Percentiles rank a stretch among this genome's conserved stretches.
Evolutionary conservation across 495 filamentous ascomycete genomes (phyloP).

Genomic region (Penicillium simplicissimum): DNA sequence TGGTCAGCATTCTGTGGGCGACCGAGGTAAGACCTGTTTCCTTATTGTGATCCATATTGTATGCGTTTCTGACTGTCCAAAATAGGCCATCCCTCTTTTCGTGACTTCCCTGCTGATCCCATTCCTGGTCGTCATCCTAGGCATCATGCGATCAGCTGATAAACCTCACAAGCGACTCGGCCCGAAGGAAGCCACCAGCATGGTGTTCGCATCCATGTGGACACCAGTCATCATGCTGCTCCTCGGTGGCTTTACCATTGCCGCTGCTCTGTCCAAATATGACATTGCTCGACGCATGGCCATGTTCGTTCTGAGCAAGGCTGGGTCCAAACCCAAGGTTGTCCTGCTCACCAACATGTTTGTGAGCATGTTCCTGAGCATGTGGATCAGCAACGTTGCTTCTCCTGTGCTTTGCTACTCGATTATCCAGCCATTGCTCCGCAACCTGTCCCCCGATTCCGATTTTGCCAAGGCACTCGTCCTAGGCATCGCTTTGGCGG

Average conservation of each 20-base stretch:
- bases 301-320: constrained; percentile 95
- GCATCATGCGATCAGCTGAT: constrained; percentile 76
- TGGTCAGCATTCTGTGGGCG: constrained; percentile 94
- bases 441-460: constrained; percentile 86
- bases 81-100: constrained; percentile 89
- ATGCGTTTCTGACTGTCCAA: constrained; percentile 19
- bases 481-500: constrained; percentile 91
- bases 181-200: constrained; percentile 72
- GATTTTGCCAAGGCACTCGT: constrained; percentile 94
- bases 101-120: constrained; percentile 93
- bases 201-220: constrained; percentile 96
- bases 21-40: constrained; percentile 70
- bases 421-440: constrained; percentile 85
- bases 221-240: constrained; percentile 98
- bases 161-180: constrained; percentile 68
- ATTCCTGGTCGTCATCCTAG: constrained; percentile 85
- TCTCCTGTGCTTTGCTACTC: constrained; percentile 98
- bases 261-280: constrained; percentile 93
- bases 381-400: constrained; percentile 99
- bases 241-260: constrained; percentile 93
- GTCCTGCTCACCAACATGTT: constrained; percentile 97
- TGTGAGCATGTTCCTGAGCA: constrained; percentile 93
- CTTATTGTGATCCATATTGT: constrained; percentile 1
- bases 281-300: constrained; percentile 97
- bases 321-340: constrained; percentile 81